Base-by-base conservation (phyloP, 1,139 yeast species). In the Candida tropicalis region DNA sequence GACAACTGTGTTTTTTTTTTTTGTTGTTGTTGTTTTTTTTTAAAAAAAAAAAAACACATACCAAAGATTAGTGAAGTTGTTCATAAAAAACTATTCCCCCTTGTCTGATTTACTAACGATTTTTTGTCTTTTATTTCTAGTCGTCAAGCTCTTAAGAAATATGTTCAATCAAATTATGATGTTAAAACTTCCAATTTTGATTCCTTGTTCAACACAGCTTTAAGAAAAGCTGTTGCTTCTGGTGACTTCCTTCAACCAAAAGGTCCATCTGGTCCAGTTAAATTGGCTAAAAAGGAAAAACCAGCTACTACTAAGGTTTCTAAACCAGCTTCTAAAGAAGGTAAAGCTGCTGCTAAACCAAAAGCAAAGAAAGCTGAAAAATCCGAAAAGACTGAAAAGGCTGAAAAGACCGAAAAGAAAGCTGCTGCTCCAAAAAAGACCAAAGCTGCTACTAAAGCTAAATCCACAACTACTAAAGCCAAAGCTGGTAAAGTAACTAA, bases 221-320 rank as follows among this genome's bases (percentile, higher is more conserved):
- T 89, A 58, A 83, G 84, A 72, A 85, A 82, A 62, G 96, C 95
- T 49, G 95, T 89, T 50, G 83, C 78, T 46, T 64, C 79, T 22
- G 96, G 89, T 41, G 87, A 81, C 44, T 86, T 90, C 57, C 65
- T 79, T 39, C 96, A 87, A 68, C 96, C 96, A 61, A 89, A 88
- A 73, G 97, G 96, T 47, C 82, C 89, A 15, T 80, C 87, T 23
- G 90, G 90, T 36, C 85, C 89, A 24, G 81, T 84, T 52, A 84
- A 84, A 66, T 65, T 82, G 52, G 74, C 71, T 58, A 80, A 79
- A 72, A 64, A 66, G 56, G 68, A 60, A 39, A 42, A 39, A 36
- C 44, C 48, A 20, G 40, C 42, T 27, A 41, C 48, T 22, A 52
- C 56, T 15, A 49, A 46, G 22, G 41, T 45, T 15, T 41, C 51